Evolutionary conservation across 495 filamentous ascomycete genomes (phyloP), one percentile per base, ranked within the genome.

Genomic region (Tuber borchii): DNA sequence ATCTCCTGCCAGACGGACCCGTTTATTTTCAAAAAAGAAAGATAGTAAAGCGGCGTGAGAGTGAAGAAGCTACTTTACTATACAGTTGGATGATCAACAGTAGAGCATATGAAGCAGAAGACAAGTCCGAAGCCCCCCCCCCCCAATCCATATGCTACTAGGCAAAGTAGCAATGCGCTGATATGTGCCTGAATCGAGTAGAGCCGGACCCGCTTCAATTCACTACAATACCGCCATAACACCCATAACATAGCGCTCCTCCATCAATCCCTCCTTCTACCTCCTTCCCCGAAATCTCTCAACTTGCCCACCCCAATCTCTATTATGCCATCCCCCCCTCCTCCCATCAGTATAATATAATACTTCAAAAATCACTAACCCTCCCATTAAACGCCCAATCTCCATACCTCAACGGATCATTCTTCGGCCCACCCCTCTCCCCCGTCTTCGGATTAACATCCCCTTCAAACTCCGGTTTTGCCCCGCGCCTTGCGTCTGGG

Each of bases 331-430:
- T 40, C 22, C 31, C n/a, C 40, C 19, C 14, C 45, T 2, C 34
- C 19, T n/a, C n/a, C n/a, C n/a, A n/a, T n/a, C n/a, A n/a, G n/a
- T n/a, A n/a, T n/a, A n/a, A n/a, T n/a, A n/a, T n/a, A 1, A 7
- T 44, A 26, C 48, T 44, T 85, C 83, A 99, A 83, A 99, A 99
- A 85, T 98, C 95, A 31, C 95, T 98, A 39, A 95, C 95, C 73
- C 95, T 86, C 51, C 95, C 95, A 85, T 97, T 97, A 84, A 91
- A 99, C 81, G 93, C 97, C 90, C 94, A 99, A 85, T 99, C 95
- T 1, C 93, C 92, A 4, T 79, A 84, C 73, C 94, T 87, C 80
- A 98, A 78, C 68, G 95, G 95, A 85, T 99, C 95, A 84, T 97
- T 99, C 89, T 98, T 99, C 26, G 95, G 95, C 20, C 95, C 95